phyloP scores from a whole-genome alignment of 352 stramenopile species.

The Blastocystis sp. region DNA sequence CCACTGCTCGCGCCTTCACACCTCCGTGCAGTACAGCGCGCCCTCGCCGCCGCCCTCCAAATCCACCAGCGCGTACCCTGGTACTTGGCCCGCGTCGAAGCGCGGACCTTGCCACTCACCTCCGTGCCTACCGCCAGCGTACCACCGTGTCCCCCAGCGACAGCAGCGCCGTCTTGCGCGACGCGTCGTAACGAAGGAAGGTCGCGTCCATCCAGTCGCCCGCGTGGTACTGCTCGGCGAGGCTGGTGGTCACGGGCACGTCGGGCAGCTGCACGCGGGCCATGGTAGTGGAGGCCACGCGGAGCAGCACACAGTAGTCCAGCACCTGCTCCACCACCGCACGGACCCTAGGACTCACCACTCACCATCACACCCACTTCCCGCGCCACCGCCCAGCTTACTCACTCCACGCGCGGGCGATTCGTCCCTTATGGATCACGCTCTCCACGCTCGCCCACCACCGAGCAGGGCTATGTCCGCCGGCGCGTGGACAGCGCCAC shows the following conservation, averaged over 20 bases:
- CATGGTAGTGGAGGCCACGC: background rate
- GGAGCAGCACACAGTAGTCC: background rate
- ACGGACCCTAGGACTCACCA: background rate
- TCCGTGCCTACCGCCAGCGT: background rate
- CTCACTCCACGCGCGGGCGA: background rate
- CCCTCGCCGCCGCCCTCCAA: background rate
- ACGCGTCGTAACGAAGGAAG: background rate
- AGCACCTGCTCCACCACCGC: background rate
- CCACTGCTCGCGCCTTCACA: background rate
- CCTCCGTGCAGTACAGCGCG: constrained; percentile 45
- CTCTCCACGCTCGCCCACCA: background rate
- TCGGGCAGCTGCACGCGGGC: background rate
- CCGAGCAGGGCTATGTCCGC: constrained; percentile 24
- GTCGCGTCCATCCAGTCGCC: background rate
- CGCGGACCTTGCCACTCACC: background rate
- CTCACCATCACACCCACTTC: background rate
- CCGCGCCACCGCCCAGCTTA: background rate
- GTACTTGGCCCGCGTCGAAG: background rate
- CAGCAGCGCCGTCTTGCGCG: background rate
- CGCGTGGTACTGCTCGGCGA: background rate
- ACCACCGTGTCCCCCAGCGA: background rate
- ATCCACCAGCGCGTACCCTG: background rate
- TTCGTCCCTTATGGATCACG: constrained; percentile 15
- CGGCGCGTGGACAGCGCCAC: background rate
- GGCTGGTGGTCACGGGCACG: background rate